Percentiles rank a stretch among this genome's conserved stretches.
Evolutionary conservation across 306 rosid species (phyloP).

Genomic region (Castanopsis chinensis): DNA sequence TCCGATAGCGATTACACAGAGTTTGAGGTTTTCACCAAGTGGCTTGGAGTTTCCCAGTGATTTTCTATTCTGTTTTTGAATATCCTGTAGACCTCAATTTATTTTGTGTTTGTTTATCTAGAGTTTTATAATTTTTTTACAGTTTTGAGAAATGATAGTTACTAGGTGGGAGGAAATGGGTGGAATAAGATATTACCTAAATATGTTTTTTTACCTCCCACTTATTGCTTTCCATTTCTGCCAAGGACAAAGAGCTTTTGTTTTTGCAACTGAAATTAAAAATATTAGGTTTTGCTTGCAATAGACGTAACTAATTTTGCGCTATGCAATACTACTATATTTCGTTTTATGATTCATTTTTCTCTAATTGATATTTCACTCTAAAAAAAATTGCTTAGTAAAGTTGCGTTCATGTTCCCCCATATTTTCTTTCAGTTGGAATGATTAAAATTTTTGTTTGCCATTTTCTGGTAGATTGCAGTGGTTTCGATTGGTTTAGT

Average conservation of each 20-base stretch:
- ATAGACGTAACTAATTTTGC: too few species aligned
- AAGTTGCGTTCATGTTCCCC: too few species aligned
- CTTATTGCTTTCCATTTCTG: background rate
- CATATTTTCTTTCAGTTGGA: too few species aligned
- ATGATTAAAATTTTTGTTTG: too few species aligned
- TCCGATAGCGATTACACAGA: slow-evolving; percentile 83
- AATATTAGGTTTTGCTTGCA: slow-evolving; percentile 7
- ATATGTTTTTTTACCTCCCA: background rate
- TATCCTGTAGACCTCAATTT: slow-evolving; percentile 20
- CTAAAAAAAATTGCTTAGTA: too few species aligned
- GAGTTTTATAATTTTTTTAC: slow-evolving; percentile 23
- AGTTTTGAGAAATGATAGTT: slow-evolving; percentile 26
- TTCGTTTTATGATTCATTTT: background rate
- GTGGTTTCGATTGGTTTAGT: too few species aligned
- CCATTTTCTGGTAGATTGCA: too few species aligned
- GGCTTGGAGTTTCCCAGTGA: slow-evolving; percentile 82
- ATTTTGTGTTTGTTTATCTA: slow-evolving; percentile 17
- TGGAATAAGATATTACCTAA: slow-evolving; percentile 2
- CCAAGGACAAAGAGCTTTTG: slow-evolving; percentile 4
- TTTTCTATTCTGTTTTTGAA: slow-evolving; percentile 2
- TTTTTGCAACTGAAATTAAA: slow-evolving; percentile 10
- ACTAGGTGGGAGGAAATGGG: slow-evolving; percentile 19
- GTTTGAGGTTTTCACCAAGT: slow-evolving; percentile 74
- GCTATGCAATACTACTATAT: slow-evolving; percentile 4
- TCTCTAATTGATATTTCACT: background rate